Percentiles rank a stretch among this genome's conserved stretches.
Conservation (phyloP, 2,329 filamentous ascomycete genomes). For the Beauveria caledonica region DNA sequence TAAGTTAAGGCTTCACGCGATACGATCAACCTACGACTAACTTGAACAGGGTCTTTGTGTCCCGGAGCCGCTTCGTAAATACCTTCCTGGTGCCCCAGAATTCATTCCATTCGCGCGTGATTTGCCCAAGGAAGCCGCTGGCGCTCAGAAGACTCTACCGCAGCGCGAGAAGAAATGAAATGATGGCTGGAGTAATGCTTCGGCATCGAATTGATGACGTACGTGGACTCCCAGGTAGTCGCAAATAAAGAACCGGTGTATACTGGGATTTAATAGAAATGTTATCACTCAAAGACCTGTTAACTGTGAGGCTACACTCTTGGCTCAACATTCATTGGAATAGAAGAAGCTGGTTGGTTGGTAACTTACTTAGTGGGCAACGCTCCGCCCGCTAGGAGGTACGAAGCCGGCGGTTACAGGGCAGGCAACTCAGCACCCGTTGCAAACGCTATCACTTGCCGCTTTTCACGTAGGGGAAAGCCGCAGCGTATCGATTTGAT, state of each 20-base stretch:
- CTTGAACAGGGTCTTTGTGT: constrained; percentile 59
- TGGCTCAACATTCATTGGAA: neutral
- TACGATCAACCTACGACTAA: neutral
- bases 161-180: constrained; percentile 21
- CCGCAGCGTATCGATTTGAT: neutral
- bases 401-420: no score
- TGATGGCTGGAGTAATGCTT: neutral
- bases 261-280: no score
- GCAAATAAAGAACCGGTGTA: no score
- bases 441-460: neutral
- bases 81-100: constrained; percentile 80
- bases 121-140: constrained; percentile 58
- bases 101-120: constrained; percentile 88
- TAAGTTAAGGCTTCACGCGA: constrained; percentile 28
- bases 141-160: constrained; percentile 23
- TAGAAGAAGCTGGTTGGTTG: neutral
- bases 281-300: neutral
- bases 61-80: constrained; percentile 77
- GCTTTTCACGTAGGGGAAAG: neutral
- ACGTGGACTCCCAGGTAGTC: no score
- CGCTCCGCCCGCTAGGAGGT: no score
- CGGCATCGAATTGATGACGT: no score
- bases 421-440: no score
- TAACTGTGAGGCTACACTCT: neutral
- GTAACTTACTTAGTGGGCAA: no score